These are phyloP conservation scores for Graphilbum sp. DNA, from an alignment of 2,329 filamentous ascomycete genomes.

Conservation along the genomic window DNA sequence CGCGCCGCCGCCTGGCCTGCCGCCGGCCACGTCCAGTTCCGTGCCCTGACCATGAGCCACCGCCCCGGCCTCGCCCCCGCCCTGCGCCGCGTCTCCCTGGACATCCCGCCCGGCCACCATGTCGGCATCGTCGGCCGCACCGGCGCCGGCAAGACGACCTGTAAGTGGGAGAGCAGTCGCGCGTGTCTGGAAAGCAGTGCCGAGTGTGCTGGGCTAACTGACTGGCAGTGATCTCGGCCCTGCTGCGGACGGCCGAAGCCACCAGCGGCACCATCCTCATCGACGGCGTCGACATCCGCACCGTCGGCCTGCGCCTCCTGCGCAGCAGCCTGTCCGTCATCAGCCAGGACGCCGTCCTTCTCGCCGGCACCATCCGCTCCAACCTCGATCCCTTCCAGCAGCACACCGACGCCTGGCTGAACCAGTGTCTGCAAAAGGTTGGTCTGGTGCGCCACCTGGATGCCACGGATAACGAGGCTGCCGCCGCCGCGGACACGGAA, in stretches of 20 bases:
- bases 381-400: constrained; percentile 90
- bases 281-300: constrained; percentile 71
- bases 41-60: constrained; percentile 76
- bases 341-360: constrained; percentile 87
- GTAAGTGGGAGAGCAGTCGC: too few relatives aligned
- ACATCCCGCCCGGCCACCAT: constrained; percentile 71
- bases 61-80: constrained; percentile 79
- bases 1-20: constrained; percentile 71
- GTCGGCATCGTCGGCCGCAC: constrained; percentile 91
- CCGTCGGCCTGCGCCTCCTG: constrained; percentile 77
- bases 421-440: constrained; percentile 68
- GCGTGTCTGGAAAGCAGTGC: too few relatives aligned
- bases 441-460: constrained; percentile 48
- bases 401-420: constrained; percentile 82
- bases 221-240: constrained; percentile 58
- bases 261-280: constrained; percentile 79
- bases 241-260: constrained; percentile 85
- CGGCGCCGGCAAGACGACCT: constrained; percentile 71
- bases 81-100: constrained; percentile 66
- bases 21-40: constrained; percentile 70
- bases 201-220: neutral
- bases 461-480: neutral
- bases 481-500: neutral
- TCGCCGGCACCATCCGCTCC: constrained; percentile 75
- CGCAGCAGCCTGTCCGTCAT: constrained; percentile 93